Evolutionary conservation across 139 green algal genomes (phyloP).

Genomic region (Tetraselmis striata): DNA sequence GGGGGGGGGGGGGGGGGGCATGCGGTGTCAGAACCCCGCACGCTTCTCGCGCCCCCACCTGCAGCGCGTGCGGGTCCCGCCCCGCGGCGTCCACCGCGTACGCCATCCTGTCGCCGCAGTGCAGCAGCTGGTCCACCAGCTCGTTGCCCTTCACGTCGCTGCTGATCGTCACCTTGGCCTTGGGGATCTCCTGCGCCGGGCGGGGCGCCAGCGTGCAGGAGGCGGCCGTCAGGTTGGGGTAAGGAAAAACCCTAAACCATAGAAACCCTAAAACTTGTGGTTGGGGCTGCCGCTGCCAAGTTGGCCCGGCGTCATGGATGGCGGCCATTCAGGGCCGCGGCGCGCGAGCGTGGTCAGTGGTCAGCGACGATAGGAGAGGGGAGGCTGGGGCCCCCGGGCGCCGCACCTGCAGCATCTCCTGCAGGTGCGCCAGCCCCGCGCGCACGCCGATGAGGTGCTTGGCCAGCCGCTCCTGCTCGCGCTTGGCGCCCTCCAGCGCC

Average conservation of each 20-base stretch:
- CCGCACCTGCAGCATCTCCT: not conserved
- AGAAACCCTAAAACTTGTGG: too few species aligned
- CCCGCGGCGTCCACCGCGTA: not conserved
- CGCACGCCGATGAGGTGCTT: not conserved
- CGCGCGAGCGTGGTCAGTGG: too few species aligned
- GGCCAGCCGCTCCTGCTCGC: not conserved
- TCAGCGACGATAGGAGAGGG: too few species aligned
- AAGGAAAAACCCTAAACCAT: too few species aligned
- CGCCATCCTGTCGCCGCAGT: not conserved
- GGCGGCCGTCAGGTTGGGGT: too few species aligned
- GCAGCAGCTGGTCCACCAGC: not conserved
- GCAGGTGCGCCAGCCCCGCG: not conserved
- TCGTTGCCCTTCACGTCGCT: not conserved
- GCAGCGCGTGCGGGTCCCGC: not conserved
- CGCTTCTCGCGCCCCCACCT: not conserved
- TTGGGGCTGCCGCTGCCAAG: too few species aligned
- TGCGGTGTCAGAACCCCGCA: too few species aligned
- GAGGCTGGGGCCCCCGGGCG: too few species aligned
- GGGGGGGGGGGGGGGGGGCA: too few species aligned
- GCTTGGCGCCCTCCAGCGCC: not conserved
- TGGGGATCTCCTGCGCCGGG: not conserved
- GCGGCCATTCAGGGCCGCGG: too few species aligned
- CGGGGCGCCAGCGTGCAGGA: too few species aligned
- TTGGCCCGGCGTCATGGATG: too few species aligned
- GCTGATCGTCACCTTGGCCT: not conserved